These are phyloP conservation scores for Rhodotorula sp. DNA, from an alignment of 1,284 basidiomycete genomes.

Conservation along the genomic window DNA sequence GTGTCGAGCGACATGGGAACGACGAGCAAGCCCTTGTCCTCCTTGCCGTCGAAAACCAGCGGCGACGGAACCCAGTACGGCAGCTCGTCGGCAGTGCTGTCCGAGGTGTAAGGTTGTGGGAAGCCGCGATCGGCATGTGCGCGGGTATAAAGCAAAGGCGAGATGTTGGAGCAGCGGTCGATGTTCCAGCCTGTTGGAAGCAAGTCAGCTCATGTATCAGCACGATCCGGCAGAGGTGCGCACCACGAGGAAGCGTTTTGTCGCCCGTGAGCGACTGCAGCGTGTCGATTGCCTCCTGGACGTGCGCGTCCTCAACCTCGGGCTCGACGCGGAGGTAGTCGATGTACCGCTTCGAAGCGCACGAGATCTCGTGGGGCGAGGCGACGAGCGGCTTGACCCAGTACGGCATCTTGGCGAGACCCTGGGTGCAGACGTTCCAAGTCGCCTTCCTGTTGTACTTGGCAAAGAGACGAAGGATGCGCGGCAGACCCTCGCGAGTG, in stretches of 20 bases:
- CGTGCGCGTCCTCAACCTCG: slow-evolving; percentile 48
- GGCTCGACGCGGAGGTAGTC: slow-evolving; percentile 48
- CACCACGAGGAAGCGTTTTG: slow-evolving; percentile 34
- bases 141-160: slow-evolving; percentile 41
- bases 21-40: slow-evolving; percentile 48
- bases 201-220: slow-evolving; percentile 16
- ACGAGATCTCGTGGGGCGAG: slow-evolving; percentile 41
- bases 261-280: slow-evolving; percentile 48
- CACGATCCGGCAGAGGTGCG: slow-evolving; percentile 1
- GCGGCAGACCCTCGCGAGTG: slow-evolving; percentile 52
- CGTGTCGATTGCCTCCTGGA: slow-evolving; percentile 48
- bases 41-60: slow-evolving; percentile 5
- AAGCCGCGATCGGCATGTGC: slow-evolving; percentile 40
- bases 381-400: slow-evolving; percentile 40
- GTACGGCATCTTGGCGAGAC: slow-evolving; percentile 42
- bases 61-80: slow-evolving; percentile 52
- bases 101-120: slow-evolving; percentile 42
- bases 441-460: slow-evolving; percentile 25
- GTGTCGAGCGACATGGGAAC: slow-evolving; percentile 48
- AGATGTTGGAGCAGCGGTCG: slow-evolving; percentile 40
- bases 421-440: slow-evolving; percentile 49
- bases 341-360: slow-evolving; percentile 47
- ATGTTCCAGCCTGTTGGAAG: slow-evolving; percentile 38
- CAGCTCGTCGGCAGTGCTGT: slow-evolving; percentile 52
- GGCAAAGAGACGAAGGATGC: slow-evolving; percentile 50